Percentiles rank a stretch among this genome's conserved stretches.
phyloP scores from a whole-genome alignment of 306 rosid species.

The Astragalus membranaceus region DNA sequence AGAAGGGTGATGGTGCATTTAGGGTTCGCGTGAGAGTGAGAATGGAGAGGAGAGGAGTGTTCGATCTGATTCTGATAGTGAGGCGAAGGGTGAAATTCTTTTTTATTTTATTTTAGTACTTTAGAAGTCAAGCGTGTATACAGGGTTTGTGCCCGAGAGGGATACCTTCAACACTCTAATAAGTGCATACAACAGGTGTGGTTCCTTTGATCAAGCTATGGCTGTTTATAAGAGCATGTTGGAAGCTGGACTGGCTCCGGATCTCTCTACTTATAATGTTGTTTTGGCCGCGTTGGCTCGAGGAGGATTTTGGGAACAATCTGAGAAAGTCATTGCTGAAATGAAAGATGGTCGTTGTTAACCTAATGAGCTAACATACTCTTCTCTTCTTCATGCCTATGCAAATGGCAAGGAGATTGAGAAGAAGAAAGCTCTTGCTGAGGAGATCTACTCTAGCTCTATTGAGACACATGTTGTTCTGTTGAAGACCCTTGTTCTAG shows the following conservation, averaged over 20 bases:
- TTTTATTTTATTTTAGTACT: too few species aligned
- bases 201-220: slow-evolving; percentile 80
- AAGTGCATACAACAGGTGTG: slow-evolving; percentile 88
- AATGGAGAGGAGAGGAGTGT: too few species aligned
- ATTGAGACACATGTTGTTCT: slow-evolving; percentile 65
- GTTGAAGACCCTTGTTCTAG: slow-evolving; percentile 85
- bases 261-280: slow-evolving; percentile 82
- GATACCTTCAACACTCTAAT: slow-evolving; percentile 84
- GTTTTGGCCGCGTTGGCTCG: slow-evolving; percentile 90
- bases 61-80: too few species aligned
- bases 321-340: slow-evolving; percentile 77
- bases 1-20: too few species aligned
- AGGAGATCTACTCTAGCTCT: slow-evolving; percentile 60
- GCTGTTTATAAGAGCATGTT: slow-evolving; percentile 71
- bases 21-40: too few species aligned
- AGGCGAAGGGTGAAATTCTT: too few species aligned
- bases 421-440: slow-evolving; percentile 60
- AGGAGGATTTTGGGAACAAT: slow-evolving; percentile 87
- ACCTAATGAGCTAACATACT: slow-evolving; percentile 77
- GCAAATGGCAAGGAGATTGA: slow-evolving; percentile 79
- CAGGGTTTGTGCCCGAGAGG: slow-evolving; percentile 91
- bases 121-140: too few species aligned
- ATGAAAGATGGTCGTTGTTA: slow-evolving; percentile 71
- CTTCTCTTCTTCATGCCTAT: slow-evolving; percentile 88
- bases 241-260: slow-evolving; percentile 82